Evolutionary conservation across 805 yeast species (phyloP), one percentile per base, ranked within the genome.

Genomic region (Metschnikowia arizonensis): DNA sequence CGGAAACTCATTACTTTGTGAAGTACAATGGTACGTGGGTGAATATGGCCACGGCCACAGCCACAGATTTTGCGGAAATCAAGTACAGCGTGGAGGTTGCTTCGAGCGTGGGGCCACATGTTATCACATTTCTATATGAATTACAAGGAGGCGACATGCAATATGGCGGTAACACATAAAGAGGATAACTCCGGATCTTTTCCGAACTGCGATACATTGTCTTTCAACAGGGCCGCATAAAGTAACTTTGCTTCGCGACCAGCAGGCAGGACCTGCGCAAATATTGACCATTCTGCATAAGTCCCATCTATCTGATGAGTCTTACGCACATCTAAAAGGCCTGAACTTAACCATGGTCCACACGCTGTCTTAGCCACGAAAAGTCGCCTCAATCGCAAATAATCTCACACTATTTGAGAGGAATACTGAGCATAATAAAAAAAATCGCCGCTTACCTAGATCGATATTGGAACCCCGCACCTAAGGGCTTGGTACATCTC

Each of bases 1-100:
- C 62, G 3, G 72, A 63, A 29, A 32, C 50, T 7, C 60, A 60
- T 33, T 70, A 62, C 49, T 63, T 44, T 24, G 18, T 47, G 32
- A 48, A 50, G 14, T 33, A 29, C 18, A 19, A 30, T 3, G 50
- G 34, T 19, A 5, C 39, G 11, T 54, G 56, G 56, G 40, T 50
- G 19, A 42, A 48, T 18, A 50, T 52, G 53, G 51, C 46, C 31
- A 46, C 48, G 10, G 40, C 45, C 17, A 50, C 45, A 25, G 36
- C 45, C 3, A 50, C 46, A n/a, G 55, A 47, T 15, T 50, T 54
- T 18, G 49, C 34, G 3, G 44, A 40, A 7, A 46, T 54, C 25
- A 45, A 31, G n/a, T 40, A 18, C n/a, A 34, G 25, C 21, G 44
- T 44, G 36, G 35, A 40, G 30, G 45, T n/a, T 36, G 48, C 40